Percentiles rank a stretch among this genome's conserved stretches.
Conservation (phyloP, 73 alveolate species). For the Loxodes magnus region DNA sequence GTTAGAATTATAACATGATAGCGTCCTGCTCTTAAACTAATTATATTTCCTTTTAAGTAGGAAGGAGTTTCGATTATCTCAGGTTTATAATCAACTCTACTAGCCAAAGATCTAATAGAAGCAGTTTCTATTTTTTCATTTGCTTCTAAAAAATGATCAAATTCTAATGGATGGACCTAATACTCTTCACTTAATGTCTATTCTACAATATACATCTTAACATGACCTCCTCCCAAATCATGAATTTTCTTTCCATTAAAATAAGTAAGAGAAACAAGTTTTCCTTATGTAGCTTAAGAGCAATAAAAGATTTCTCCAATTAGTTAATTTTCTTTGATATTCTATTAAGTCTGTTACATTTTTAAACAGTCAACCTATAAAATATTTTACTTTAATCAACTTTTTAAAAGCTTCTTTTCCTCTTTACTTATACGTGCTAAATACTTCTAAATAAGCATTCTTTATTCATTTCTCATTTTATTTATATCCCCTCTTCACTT, state of each 20-base stretch:
- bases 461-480: no score
- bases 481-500: no score
- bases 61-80: slow-evolving; percentile 24
- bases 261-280: slow-evolving; percentile 51
- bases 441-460: no score
- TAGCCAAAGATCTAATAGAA: no score
- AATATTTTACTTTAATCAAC: no score
- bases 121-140: slow-evolving; percentile 9
- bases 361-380: no score
- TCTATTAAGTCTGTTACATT: no score
- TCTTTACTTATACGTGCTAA: no score
- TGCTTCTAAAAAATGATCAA: background rate
- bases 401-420: no score
- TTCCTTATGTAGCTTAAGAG: slow-evolving; percentile 55
- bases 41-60: slow-evolving; percentile 66
- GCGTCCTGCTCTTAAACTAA: slow-evolving; percentile 60
- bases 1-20: slow-evolving; percentile 71
- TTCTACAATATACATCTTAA: slow-evolving; percentile 71
- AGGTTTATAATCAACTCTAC: no score
- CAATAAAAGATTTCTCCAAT: slow-evolving; percentile 89
- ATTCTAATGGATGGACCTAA: slow-evolving; percentile 5
- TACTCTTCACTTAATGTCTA: background rate
- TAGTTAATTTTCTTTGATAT: no score
- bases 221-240: slow-evolving; percentile 89
- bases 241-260: slow-evolving; percentile 77